A percentile compares a stretch with the other conserved stretches of the same genome.
Conservation (phyloP, 2,329 filamentous ascomycete species). For the Diatrype stigma region DNA sequence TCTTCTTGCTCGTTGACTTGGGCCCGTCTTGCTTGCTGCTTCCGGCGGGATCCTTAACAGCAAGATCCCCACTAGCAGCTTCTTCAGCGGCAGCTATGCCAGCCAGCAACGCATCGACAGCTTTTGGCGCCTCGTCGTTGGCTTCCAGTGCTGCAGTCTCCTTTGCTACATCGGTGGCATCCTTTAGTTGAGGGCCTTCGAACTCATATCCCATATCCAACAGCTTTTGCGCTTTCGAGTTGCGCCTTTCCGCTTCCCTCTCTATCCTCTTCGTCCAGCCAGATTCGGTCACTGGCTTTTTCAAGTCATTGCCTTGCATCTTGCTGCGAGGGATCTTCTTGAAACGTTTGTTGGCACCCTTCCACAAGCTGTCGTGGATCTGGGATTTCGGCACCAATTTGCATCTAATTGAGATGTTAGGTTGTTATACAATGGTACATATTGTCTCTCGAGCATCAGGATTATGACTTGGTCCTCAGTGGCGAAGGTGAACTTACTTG, state of each 20-base stretch:
- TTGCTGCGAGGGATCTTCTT: constrained; percentile 85
- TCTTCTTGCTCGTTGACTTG: constrained; percentile 20
- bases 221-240: constrained; percentile 67
- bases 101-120: constrained; percentile 34
- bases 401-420: constrained; percentile 38
- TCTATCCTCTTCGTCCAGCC: constrained; percentile 74
- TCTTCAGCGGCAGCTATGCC: constrained; percentile 23
- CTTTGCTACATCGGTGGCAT: constrained; percentile 36
- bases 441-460: neutral
- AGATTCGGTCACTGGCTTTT: constrained; percentile 67
- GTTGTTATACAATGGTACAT: neutral
- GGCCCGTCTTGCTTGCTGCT: constrained; percentile 28
- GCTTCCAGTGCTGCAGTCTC: constrained; percentile 32
- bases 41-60: constrained; percentile 21
- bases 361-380: constrained; percentile 78
- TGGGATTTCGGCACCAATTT: constrained; percentile 72
- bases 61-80: constrained; percentile 15
- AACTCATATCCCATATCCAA: constrained; percentile 82
- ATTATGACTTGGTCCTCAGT: neutral
- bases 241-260: constrained; percentile 68
- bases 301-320: constrained; percentile 72
- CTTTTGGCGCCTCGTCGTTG: constrained; percentile 31
- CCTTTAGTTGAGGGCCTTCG: constrained; percentile 67
- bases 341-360: constrained; percentile 85
- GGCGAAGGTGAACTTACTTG: constrained; percentile 40